Base-by-base conservation (phyloP, 2,329 filamentous ascomycete species). In the Bipolaris oryzae region DNA sequence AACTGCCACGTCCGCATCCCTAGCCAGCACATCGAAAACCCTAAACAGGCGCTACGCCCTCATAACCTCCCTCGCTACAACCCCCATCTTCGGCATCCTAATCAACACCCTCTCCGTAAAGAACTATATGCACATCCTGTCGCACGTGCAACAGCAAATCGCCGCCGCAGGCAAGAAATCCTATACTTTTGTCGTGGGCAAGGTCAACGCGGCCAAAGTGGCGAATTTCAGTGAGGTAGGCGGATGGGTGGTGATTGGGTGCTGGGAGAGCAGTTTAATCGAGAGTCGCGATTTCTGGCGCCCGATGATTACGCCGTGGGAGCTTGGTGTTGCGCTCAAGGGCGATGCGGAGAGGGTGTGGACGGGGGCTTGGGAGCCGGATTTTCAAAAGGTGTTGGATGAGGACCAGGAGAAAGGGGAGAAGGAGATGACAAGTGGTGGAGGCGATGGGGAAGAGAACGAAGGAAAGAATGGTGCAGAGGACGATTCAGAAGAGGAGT, bases 161-260 rank as follows among this genome's bases (percentile, higher is more conserved):
- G 84, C 86, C 0, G 83, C 82, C 0, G 90, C 91, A 0, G 93
- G 92, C 10, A 98, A 98, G 80, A 99, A 98, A 79, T 90, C 87
- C 74, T 99, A 99, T 75, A 91, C 94, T 1, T 91, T 99, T 45
- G 95, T 99, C 1, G 95, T 99, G 0, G 95, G 95, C 57, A 98
- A 98, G 75, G 82, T 99, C 23, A 99, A 98, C 71, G 89, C 93
- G 0, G 94, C 93, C 35, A 99, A 99, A 76, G 83, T 99, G 20
- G 95, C 95, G 46, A 99, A 99, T 76, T 99, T 99, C 78, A 87
- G 89, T 55, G 95, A 99, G 76, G 86, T 99, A 5, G 94, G 92
- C 41, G 94, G 92, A 15, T 99, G 95, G 95, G 92, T 98, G 0
- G 92, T 98, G 0, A 91, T 99, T 9, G 94, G 95, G 2, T 99